These are phyloP conservation scores for Rhizoctonia solani DNA, from an alignment of 1,284 basidiomycete genomes.

Conservation along the genomic window DNA sequence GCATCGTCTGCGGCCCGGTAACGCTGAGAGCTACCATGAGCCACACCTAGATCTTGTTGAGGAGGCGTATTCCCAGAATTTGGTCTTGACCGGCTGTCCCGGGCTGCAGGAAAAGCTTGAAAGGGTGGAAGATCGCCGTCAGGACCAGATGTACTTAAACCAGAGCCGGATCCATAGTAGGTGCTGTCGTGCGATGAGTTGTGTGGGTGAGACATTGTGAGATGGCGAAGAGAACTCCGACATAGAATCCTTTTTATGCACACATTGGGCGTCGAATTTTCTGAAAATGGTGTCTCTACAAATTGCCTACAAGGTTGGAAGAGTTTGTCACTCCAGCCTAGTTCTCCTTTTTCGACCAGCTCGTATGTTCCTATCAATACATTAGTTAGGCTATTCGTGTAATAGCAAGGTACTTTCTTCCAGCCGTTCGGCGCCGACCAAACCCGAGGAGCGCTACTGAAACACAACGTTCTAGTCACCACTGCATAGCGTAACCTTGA, in stretches of 20 bases:
- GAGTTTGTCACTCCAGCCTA: too few relatives aligned
- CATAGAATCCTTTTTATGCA: too few relatives aligned
- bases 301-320: too few relatives aligned
- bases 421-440: too few relatives aligned
- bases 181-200: background rate
- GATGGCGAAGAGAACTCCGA: background rate
- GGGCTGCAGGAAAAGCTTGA: slow-evolving; percentile 9
- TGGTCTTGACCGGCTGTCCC: slow-evolving; percentile 1
- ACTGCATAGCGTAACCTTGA: too few relatives aligned
- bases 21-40: background rate
- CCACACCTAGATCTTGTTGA: background rate
- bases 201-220: slow-evolving; percentile 6
- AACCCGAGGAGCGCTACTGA: too few relatives aligned
- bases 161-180: background rate
- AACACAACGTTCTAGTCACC: too few relatives aligned
- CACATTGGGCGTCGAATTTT: background rate
- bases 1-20: background rate
- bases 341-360: too few relatives aligned
- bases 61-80: background rate
- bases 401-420: too few relatives aligned
- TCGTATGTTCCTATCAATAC: too few relatives aligned
- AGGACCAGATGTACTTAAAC: background rate
- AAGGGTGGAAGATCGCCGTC: slow-evolving; percentile 5
- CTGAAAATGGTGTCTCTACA: too few relatives aligned
- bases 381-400: too few relatives aligned